Base-by-base conservation (phyloP, 2,329 filamentous ascomycete genomes). In the Colletotrichum siamense region DNA sequence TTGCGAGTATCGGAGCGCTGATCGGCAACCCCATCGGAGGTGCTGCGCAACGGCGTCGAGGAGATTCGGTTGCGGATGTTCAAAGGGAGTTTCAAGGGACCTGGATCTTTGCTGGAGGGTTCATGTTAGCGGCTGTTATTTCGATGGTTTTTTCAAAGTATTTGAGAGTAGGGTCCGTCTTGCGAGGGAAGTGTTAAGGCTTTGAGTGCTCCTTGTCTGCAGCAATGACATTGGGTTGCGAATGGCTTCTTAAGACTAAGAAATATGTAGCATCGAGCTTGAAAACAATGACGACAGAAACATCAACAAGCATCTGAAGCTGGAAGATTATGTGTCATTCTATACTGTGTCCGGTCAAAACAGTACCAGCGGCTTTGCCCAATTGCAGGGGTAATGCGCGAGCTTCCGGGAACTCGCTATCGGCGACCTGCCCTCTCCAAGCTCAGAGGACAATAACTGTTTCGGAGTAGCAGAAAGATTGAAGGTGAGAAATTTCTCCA, bases 11-110 rank as follows among this genome's bases (percentile, higher is more conserved):
- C 18, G 77, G 77, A 5, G 65, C 71, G 10, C 49, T 79, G 55
- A 69, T 79, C 7, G 77, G 78, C 5, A 79, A 71, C 22, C 77
- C 77, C 8, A 71, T 78, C 5, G 77, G 62, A 9, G 78, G 77
- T 32, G 68, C 75, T 1, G 71, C 71, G 34, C 71, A 70, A 36
- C 64, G 24, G 36, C 69, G 24, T 52, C 57, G 26, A 8, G 70
- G 70, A 1, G 34, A 61, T n/a, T 24, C 24, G 13, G 22, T 12
- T 13, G 44, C 30, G 22, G 70, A 73, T 3, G 57, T 76, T 44
- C 57, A 76, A 28, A 65, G 32, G 15, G 73, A 76, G 59, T 76
- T 76, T 22, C 64, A 76, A 44, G 73, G 73, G 18, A 73, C 44
- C 4, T 76, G 70, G 73, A 52, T 69, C 39, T 76, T 76, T 73